Base-by-base conservation (phyloP, 768 basidiomycete species). In the Boletus patriciae region DNA sequence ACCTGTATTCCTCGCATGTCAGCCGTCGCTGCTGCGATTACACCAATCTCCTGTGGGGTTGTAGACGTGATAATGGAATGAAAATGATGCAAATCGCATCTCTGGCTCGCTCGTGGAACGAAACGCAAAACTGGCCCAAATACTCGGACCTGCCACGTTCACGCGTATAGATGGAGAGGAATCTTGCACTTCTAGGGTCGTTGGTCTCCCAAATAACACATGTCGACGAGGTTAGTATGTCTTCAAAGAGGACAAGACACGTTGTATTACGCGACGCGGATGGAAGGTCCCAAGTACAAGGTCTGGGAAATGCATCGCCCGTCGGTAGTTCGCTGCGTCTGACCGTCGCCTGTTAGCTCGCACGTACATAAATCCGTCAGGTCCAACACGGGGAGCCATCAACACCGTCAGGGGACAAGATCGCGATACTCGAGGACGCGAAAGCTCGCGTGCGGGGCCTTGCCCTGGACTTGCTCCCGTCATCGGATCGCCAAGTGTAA, bases 211-310 rank as follows among this genome's bases (percentile, higher is more conserved):
- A 25, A 25, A 25, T 25, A 25, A 25, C 25, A 4, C 25, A 3
- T 3, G 19, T 23, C 19, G 31, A 23, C 27, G 37, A 18, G 23
- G 23, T 34, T 23, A 41, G 55, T 55, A 47, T 12, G 55, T 65
- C 46, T 49, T 57, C 37, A 54, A 59, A 40, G 54, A 61, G 34
- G 60, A 64, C 52, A 54, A 27, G 57, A 54, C 40, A 50, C 51
- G 36, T 25, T 25, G 25, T 58, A 46, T 47, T 37, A 11, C 41
- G 51, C 46, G 52, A 45, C 27, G 19, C 42, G 45, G 13, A 62
- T 58, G 50, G 21, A 65, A 38, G 62, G 59, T n/a, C 37, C 19
- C 52, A 46, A 52, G 25, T 55, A 59, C 52, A 55, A 64, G 52
- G 63, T 44, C 29, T 6, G 31, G 19, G 16, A 19, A 46, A 25